A percentile compares a stretch with the other conserved stretches of the same genome.
phyloP scores from a whole-genome alignment of 192 early-diverging fungal species.

The Kappamyces sp. region DNA sequence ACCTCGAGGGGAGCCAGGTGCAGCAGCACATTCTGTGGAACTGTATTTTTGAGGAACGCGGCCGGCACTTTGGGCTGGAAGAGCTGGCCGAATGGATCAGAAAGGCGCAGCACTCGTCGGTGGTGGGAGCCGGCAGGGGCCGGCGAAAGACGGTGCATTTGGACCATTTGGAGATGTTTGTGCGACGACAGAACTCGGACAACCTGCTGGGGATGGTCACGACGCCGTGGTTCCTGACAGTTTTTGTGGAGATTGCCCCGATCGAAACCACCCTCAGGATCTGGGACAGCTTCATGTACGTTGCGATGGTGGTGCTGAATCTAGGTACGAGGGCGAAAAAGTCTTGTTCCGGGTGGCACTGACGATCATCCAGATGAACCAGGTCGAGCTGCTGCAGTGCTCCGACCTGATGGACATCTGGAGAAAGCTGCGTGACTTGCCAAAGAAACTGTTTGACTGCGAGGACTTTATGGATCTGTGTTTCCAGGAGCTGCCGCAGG shows the following conservation, averaged over 20 bases:
- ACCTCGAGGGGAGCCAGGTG: conserved; percentile 64
- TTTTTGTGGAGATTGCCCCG: conserved; percentile 74
- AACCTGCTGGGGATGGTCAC: conserved; percentile 71
- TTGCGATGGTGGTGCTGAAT: no score
- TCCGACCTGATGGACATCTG: conserved; percentile 33
- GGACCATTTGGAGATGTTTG: conserved; percentile 17
- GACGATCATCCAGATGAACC: conserved; percentile 63
- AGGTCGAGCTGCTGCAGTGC: conserved; percentile 45
- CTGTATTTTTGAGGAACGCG: conserved; percentile 34
- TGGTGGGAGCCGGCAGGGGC: background rate
- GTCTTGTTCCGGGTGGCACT: conserved; percentile 69
- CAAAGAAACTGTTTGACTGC: conserved; percentile 9
- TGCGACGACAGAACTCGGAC: conserved; percentile 35
- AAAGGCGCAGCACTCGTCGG: background rate
- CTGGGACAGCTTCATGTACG: conserved; percentile 69
- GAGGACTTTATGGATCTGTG: conserved; percentile 13
- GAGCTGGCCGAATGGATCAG: conserved; percentile 37
- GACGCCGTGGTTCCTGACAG: conserved; percentile 75
- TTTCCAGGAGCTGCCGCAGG: conserved; percentile 3
- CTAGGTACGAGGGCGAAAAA: conserved; percentile 55
- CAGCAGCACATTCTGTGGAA: conserved; percentile 64
- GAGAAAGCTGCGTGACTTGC: conserved; percentile 18
- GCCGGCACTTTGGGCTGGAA: conserved; percentile 41
- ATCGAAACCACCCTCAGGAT: conserved; percentile 68
- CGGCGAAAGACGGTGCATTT: conserved; percentile 10